Percentiles rank a stretch among this genome's conserved stretches.
These are phyloP conservation scores for Paraphaeosphaeria minitans DNA, from an alignment of 2,329 filamentous ascomycete species.

Conservation along the genomic window DNA sequence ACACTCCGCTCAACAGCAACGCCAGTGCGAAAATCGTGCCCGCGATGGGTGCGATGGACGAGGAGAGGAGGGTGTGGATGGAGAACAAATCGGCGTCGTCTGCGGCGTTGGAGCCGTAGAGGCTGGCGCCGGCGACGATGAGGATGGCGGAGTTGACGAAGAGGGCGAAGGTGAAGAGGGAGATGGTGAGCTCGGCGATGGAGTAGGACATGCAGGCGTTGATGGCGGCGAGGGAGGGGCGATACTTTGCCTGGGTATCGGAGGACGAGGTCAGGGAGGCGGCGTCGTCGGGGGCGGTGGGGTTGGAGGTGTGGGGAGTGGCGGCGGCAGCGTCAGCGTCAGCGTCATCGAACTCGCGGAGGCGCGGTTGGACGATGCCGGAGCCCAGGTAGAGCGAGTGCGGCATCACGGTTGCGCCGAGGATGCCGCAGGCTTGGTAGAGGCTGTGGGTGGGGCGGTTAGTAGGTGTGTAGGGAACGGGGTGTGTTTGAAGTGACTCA, in stretches of 20 bases:
- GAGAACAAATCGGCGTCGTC: conserved; percentile 76
- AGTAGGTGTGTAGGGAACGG: conserved; percentile 5
- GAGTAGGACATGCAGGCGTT: conserved; percentile 75
- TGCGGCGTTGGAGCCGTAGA: conserved; percentile 66
- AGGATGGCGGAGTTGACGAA: conserved; percentile 85
- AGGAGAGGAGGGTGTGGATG: conserved; percentile 74
- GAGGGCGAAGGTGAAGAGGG: conserved; percentile 80
- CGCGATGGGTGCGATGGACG: conserved; percentile 72
- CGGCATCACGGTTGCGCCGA: conserved; percentile 74
- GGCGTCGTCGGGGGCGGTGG: conserved; percentile 20
- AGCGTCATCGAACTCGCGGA: conserved; percentile 42
- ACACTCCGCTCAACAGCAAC: conserved; percentile 77
- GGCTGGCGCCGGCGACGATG: conserved; percentile 77
- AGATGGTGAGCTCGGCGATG: conserved; percentile 70
- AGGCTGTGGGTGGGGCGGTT: conserved; percentile 43
- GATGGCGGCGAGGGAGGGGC: conserved; percentile 75
- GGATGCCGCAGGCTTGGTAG: conserved; percentile 72
- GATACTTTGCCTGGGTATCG: conserved; percentile 58
- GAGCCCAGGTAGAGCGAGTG: conserved; percentile 63
- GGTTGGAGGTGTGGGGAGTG: conserved; percentile 9
- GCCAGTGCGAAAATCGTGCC: conserved; percentile 86
- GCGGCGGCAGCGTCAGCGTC: too few relatives aligned
- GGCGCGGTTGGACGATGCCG: conserved; percentile 60
- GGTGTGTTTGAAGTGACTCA: conserved; percentile 23
- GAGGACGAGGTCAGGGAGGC: conserved; percentile 38